Evolutionary conservation across 2,329 filamentous ascomycete species (phyloP).

Genomic region (Colletotrichum sp.): DNA sequence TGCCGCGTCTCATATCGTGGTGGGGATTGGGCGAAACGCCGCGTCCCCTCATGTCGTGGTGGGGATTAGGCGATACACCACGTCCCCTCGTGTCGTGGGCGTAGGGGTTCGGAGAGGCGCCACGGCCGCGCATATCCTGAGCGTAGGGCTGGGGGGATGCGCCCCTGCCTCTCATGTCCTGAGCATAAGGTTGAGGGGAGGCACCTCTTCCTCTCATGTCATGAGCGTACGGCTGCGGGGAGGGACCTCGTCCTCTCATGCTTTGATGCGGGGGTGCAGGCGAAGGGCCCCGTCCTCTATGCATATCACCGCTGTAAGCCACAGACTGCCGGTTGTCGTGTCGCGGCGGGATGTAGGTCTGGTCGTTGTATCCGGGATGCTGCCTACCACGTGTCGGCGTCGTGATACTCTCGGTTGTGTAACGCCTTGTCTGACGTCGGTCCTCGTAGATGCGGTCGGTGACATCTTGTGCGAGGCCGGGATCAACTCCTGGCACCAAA

Average conservation of each 20-base stretch:
- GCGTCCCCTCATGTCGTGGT: conserved; percentile 51
- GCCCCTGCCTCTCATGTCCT: conserved; percentile 39
- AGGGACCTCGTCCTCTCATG: conserved; percentile 6
- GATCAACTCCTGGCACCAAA: conserved; percentile 66
- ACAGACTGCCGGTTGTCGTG: conserved; percentile 48
- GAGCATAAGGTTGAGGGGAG: neutral
- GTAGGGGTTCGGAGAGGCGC: neutral
- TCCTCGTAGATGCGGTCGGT: conserved; percentile 63
- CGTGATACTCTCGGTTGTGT: conserved; percentile 44
- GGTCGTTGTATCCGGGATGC: conserved; percentile 28
- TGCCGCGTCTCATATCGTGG: conserved; percentile 31
- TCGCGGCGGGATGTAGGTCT: conserved; percentile 41
- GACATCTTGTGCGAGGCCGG: conserved; percentile 60
- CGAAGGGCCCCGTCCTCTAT: conserved; percentile 40
- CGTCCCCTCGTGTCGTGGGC: neutral
- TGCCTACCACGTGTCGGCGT: conserved; percentile 48
- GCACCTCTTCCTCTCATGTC: neutral
- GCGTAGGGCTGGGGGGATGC: conserved; percentile 45
- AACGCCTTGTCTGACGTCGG: conserved; percentile 50
- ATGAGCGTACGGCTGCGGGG: conserved; percentile 38
- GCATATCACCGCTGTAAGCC: conserved; percentile 37
- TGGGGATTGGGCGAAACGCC: conserved; percentile 25
- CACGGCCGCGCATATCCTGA: conserved; percentile 4
- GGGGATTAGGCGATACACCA: conserved; percentile 32
- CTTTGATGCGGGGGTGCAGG: conserved; percentile 50